Percentiles rank a stretch among this genome's conserved stretches.
Evolutionary conservation across 2,329 filamentous ascomycete genomes (phyloP).

Genomic region (Alternaria triticina): DNA sequence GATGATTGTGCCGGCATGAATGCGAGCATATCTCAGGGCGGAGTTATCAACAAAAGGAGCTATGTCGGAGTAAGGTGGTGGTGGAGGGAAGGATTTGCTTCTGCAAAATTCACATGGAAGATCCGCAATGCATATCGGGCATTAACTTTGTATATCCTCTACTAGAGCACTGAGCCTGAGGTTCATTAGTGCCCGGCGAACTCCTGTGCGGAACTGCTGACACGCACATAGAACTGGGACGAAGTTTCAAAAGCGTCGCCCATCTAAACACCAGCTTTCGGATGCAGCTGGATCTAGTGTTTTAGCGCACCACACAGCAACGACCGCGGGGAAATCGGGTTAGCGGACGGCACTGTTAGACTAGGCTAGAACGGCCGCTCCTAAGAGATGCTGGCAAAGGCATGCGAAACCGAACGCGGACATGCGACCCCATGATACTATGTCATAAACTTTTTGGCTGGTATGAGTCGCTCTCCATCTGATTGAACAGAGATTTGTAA

Average conservation of each 20-base stretch:
- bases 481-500: not conserved
- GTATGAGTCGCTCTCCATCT: conserved; percentile 1
- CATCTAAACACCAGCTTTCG: conserved; percentile 39
- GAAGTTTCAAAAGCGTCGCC: conserved; percentile 40
- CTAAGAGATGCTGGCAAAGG: conserved; percentile 32
- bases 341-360: conserved; percentile 33
- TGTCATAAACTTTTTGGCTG: conserved; percentile 7
- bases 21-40: conserved; percentile 43
- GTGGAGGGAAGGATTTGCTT: conserved; percentile 28
- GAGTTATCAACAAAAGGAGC: conserved; percentile 25
- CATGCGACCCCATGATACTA: conserved; percentile 14
- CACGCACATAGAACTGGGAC: conserved; percentile 40
- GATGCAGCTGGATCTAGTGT: conserved; percentile 40
- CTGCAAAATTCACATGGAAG: conserved; percentile 30
- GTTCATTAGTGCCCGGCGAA: conserved; percentile 35
- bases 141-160: conserved; percentile 41
- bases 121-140: conserved; percentile 40
- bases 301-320: conserved; percentile 42
- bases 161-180: conserved; percentile 29
- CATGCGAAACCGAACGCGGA: conserved; percentile 26
- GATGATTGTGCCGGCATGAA: conserved; percentile 46
- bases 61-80: conserved; percentile 28
- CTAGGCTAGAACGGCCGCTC: conserved; percentile 38
- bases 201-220: conserved; percentile 38
- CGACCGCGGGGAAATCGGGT: conserved; percentile 45